Conservation (phyloP, 768 basidiomycete species). For the Leccinum boreale region DNA sequence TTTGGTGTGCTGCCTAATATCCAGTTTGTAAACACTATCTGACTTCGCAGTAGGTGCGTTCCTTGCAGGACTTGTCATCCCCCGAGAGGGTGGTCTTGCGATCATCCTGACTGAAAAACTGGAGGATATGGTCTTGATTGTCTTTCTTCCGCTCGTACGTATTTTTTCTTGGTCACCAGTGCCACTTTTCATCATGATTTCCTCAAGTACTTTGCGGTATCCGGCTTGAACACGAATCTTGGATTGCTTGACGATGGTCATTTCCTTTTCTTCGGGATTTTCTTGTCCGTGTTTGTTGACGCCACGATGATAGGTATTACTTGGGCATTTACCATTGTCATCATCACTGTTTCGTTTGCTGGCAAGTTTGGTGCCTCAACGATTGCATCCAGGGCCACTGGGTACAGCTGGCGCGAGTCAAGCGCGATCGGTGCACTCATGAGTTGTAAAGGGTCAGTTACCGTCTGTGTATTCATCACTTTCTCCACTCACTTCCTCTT, state of each 20-base stretch:
- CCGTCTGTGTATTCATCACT: not conserved
- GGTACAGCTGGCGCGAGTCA: slow-evolving; percentile 78
- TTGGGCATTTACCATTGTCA: slow-evolving; percentile 86
- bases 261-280: not conserved
- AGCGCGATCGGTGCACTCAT: slow-evolving; percentile 87
- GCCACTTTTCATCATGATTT: not conserved
- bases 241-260: slow-evolving; percentile 75
- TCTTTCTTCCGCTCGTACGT: slow-evolving; percentile 79
- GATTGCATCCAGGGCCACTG: slow-evolving; percentile 58
- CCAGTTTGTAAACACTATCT: not conserved
- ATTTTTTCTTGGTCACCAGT: not conserved
- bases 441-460: slow-evolving; percentile 85
- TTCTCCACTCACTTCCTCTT: not conserved
- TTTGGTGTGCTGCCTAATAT: slow-evolving; percentile 51
- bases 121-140: slow-evolving; percentile 89
- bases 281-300: not conserved
- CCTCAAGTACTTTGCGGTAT: slow-evolving; percentile 85
- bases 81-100: slow-evolving; percentile 82
- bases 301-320: slow-evolving; percentile 49
- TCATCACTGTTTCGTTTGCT: slow-evolving; percentile 73
- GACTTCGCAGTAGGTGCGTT: slow-evolving; percentile 58
- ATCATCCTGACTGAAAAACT: slow-evolving; percentile 89
- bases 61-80: slow-evolving; percentile 76
- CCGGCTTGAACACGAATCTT: slow-evolving; percentile 87
- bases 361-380: slow-evolving; percentile 91